Evolutionary conservation across 2,329 filamentous ascomycete species (phyloP).

Genomic region (Drechslerella coelobrocha): DNA sequence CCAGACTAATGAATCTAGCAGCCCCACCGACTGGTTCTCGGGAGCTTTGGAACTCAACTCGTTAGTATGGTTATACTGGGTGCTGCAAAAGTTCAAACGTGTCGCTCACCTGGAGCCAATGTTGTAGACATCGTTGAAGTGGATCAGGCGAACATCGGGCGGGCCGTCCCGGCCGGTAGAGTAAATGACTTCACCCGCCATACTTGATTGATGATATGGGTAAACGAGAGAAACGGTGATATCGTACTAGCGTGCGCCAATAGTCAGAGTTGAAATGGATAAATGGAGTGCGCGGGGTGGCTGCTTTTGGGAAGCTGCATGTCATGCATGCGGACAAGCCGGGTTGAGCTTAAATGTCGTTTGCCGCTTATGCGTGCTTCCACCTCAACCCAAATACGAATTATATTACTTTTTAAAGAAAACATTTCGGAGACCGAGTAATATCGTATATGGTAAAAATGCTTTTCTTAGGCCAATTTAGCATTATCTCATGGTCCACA

Average conservation of each 20-base stretch:
- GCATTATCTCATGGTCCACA: constrained; percentile 51
- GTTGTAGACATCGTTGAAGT: constrained; percentile 96
- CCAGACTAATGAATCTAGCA: constrained; percentile 78
- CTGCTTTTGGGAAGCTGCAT: neutral
- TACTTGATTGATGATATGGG: constrained; percentile 1
- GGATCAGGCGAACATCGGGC: constrained; percentile 79
- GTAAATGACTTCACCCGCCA: constrained; percentile 51
- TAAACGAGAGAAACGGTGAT: neutral
- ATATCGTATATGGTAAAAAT: neutral
- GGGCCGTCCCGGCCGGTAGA: constrained; percentile 57
- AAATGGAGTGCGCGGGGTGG: too few relatives aligned
- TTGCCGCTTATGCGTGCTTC: neutral
- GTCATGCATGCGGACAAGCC: neutral
- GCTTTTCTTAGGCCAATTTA: neutral
- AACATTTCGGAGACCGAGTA: too few relatives aligned
- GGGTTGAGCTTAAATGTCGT: neutral
- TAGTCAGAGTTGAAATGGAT: too few relatives aligned
- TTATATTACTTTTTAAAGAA: neutral
- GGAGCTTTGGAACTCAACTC: constrained; percentile 60
- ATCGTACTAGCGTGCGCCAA: neutral
- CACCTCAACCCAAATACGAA: neutral
- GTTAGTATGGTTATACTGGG: constrained; percentile 51
- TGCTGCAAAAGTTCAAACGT: constrained; percentile 19
- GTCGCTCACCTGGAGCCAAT: constrained; percentile 65
- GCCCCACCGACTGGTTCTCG: constrained; percentile 84